These are phyloP conservation scores for Plectranthus barbatus DNA, from an alignment of 257 asterid genomes.

Conservation along the genomic window DNA sequence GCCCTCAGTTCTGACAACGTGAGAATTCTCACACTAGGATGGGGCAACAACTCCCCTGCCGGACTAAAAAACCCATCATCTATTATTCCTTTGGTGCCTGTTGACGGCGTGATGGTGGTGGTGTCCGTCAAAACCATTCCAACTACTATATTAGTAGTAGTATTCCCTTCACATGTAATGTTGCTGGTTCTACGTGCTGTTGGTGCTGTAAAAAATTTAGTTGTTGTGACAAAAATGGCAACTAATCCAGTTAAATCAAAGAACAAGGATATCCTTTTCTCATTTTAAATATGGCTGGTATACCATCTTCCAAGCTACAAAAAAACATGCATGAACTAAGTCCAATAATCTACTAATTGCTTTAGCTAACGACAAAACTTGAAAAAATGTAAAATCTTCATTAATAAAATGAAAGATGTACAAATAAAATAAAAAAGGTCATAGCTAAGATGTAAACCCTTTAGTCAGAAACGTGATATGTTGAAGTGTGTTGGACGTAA, in stretches of 20 bases:
- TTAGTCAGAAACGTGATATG: background rate
- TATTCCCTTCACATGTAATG: background rate
- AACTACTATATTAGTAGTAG: background rate
- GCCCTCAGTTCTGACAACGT: constrained; percentile 19
- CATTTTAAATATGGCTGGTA: background rate
- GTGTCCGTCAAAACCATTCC: background rate
- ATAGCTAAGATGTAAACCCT: background rate
- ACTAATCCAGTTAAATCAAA: background rate
- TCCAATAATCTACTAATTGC: background rate
- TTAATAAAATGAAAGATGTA: too few relatives aligned
- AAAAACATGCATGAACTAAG: background rate
- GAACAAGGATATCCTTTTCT: background rate
- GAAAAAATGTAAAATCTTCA: too few relatives aligned
- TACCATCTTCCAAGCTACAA: background rate
- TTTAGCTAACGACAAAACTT: too few relatives aligned
- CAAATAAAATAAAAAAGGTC: background rate
- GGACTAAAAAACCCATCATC: too few relatives aligned
- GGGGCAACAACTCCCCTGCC: too few relatives aligned
- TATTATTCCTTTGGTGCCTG: too few relatives aligned
- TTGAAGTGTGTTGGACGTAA: background rate
- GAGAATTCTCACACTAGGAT: constrained; percentile 12
- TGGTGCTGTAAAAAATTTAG: constrained; percentile 31
- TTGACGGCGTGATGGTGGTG: too few relatives aligned
- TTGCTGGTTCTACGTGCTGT: constrained; percentile 18
- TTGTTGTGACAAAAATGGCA: background rate